Conservation (phyloP, 129 eudicot genomes). For the Arctium minus region DNA sequence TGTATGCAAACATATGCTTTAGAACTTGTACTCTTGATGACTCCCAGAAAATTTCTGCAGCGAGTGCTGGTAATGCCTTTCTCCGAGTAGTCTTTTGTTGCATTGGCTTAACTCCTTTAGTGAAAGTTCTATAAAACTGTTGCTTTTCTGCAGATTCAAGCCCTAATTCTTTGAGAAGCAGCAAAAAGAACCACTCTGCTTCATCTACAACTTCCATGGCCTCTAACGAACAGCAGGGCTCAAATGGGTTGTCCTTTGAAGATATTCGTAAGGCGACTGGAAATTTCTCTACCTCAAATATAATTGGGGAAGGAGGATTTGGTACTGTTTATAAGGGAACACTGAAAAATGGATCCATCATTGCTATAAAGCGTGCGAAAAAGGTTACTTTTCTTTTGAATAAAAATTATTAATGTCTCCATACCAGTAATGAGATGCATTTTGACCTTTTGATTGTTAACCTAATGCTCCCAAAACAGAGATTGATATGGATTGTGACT, state of each 20-base stretch:
- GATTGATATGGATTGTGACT: not conserved
- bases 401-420: not conserved
- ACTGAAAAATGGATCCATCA: constrained; percentile 55
- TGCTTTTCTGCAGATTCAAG: constrained; percentile 40
- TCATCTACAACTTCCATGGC: constrained; percentile 37
- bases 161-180: constrained; percentile 38
- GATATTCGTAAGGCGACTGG: constrained; percentile 65
- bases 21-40: not conserved
- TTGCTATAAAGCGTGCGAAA: constrained; percentile 78
- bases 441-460: not conserved
- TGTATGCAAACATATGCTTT: not conserved
- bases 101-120: not conserved
- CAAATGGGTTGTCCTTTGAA: constrained; percentile 38
- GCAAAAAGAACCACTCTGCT: constrained; percentile 23
- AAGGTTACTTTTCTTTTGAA: constrained; percentile 33
- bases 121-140: not conserved
- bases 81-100: not conserved
- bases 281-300: constrained; percentile 53
- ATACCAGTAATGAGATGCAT: not conserved
- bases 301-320: constrained; percentile 80
- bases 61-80: not conserved
- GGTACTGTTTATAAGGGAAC: constrained; percentile 70
- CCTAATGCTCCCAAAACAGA: not conserved
- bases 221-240: constrained; percentile 24
- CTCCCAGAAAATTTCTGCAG: not conserved